These are phyloP conservation scores for Camelina neglecta DNA, from an alignment of 345 rosid species.

Conservation along the genomic window DNA sequence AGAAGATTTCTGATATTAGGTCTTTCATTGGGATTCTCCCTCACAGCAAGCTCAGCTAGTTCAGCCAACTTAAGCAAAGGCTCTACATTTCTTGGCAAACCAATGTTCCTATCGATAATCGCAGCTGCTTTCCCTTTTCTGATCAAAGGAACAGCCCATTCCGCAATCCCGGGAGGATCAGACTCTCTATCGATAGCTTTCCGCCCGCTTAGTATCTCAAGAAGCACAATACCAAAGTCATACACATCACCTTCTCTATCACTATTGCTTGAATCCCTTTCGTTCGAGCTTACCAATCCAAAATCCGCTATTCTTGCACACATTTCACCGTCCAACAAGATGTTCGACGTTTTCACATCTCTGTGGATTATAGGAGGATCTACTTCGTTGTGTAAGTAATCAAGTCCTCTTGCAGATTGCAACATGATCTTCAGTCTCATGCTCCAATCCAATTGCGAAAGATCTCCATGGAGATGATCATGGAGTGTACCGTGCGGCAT, in stretches of 20 bases:
- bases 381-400: constrained; percentile 78
- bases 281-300: constrained; percentile 65
- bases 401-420: constrained; percentile 89
- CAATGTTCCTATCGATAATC: constrained; percentile 62
- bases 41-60: constrained; percentile 71
- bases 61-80: constrained; percentile 83
- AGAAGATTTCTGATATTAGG: constrained; percentile 65
- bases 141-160: constrained; percentile 78
- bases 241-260: constrained; percentile 70
- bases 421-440: constrained; percentile 68
- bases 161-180: constrained; percentile 65
- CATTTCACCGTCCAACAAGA: constrained; percentile 84
- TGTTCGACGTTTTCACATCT: constrained; percentile 76
- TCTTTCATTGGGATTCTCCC: constrained; percentile 63
- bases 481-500: constrained; percentile 91
- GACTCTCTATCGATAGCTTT: constrained; percentile 72
- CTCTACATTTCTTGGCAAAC: constrained; percentile 82
- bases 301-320: constrained; percentile 84
- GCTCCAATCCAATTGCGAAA: constrained; percentile 75
- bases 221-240: constrained; percentile 71
- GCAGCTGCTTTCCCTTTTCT: constrained; percentile 75
- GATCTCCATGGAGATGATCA: constrained; percentile 86
- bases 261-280: constrained; percentile 53
- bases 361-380: constrained; percentile 70
- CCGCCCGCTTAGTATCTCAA: constrained; percentile 86